Percentiles rank a stretch among this genome's conserved stretches.
These are phyloP conservation scores for Phytophthora ohioensis DNA, from an alignment of 352 stramenopile genomes.

Conservation along the genomic window DNA sequence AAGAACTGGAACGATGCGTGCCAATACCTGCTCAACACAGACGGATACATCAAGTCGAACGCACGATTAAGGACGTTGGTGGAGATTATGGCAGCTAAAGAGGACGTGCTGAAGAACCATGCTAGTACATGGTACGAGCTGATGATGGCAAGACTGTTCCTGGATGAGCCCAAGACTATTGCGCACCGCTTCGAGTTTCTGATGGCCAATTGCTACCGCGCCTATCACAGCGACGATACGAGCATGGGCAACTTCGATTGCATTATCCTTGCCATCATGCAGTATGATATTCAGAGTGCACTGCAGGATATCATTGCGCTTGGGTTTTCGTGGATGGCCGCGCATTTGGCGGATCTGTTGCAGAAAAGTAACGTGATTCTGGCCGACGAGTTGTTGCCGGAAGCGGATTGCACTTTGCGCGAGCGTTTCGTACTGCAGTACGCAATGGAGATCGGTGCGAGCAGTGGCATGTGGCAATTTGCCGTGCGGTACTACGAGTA, in stretches of 20 bases:
- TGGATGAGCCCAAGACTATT: slow-evolving; percentile 80
- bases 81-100: slow-evolving; percentile 62
- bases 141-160: slow-evolving; percentile 80
- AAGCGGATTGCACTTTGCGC: slow-evolving; percentile 56
- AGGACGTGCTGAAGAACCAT: slow-evolving; percentile 49
- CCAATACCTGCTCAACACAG: slow-evolving; percentile 63
- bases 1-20: slow-evolving; percentile 74
- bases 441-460: slow-evolving; percentile 67
- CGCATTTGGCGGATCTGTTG: slow-evolving; percentile 72
- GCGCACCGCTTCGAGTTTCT: slow-evolving; percentile 82
- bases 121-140: slow-evolving; percentile 78
- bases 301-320: slow-evolving; percentile 72
- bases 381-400: slow-evolving; percentile 50
- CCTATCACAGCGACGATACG: slow-evolving; percentile 47
- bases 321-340: slow-evolving; percentile 80
- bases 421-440: slow-evolving; percentile 78
- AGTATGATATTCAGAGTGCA: slow-evolving; percentile 79
- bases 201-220: slow-evolving; percentile 77
- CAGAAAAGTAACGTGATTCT: slow-evolving; percentile 60
- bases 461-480: slow-evolving; percentile 74
- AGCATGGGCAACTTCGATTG: slow-evolving; percentile 85
- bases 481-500: slow-evolving; percentile 68
- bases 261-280: slow-evolving; percentile 79
- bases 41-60: slow-evolving; percentile 60
- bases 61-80: slow-evolving; percentile 61